phyloP scores from a whole-genome alignment of 805 yeast genomes.

The Yamadazyma philogaea region DNA sequence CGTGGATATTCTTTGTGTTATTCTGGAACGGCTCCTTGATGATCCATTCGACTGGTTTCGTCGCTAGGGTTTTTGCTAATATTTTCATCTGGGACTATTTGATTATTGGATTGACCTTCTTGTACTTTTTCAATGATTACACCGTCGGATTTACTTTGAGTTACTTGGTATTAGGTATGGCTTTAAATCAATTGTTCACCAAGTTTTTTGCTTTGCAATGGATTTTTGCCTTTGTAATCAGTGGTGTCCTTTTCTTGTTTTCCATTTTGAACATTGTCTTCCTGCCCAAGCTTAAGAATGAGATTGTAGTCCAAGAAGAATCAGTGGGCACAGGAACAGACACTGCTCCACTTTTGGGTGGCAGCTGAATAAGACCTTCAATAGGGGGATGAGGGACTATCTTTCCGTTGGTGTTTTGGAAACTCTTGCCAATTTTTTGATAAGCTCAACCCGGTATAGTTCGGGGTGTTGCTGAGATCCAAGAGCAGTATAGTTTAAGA shows the following conservation, averaged over 20 bases:
- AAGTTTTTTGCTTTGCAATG: constrained; percentile 78
- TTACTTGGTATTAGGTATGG: constrained; percentile 61
- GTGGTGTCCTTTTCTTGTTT: constrained; percentile 52
- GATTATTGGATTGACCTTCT: constrained; percentile 56
- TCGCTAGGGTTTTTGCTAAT: constrained; percentile 68
- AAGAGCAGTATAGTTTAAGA: constrained; percentile 52
- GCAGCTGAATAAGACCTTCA: neutral
- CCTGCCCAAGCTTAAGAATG: constrained; percentile 12
- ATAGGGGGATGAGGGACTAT: neutral
- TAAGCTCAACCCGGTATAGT: constrained; percentile 27
- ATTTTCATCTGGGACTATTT: constrained; percentile 76
- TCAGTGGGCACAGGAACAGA: constrained; percentile 10
- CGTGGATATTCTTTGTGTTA: constrained; percentile 70
- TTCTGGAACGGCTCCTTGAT: constrained; percentile 86
- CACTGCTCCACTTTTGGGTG: constrained; percentile 35
- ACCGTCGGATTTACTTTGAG: constrained; percentile 60
- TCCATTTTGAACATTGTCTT: constrained; percentile 44
- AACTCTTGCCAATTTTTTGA: constrained; percentile 30
- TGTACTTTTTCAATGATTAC: constrained; percentile 65
- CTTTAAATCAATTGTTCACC: constrained; percentile 64
- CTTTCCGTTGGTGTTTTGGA: neutral
- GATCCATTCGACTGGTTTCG: constrained; percentile 57
- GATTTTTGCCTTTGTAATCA: constrained; percentile 73
- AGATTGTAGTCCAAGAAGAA: constrained; percentile 15
- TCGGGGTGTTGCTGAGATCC: constrained; percentile 44